These are phyloP conservation scores for Eutypa lata DNA, from an alignment of 2,329 filamentous ascomycete species.

Conservation along the genomic window DNA sequence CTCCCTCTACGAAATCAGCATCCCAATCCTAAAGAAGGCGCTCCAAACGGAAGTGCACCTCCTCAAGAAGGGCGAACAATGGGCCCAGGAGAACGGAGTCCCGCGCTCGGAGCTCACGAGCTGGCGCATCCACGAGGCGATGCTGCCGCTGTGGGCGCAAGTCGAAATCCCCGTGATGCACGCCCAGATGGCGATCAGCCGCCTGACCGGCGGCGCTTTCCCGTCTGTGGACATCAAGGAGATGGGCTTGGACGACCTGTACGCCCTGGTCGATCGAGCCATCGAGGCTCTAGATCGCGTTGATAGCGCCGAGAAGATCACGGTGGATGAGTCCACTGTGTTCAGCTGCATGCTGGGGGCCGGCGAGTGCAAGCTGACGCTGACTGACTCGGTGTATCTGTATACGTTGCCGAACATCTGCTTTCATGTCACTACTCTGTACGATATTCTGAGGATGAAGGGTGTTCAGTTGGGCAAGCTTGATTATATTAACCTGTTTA, in stretches of 20 bases:
- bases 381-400: slow-evolving; percentile 40
- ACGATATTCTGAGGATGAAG: slow-evolving; percentile 58
- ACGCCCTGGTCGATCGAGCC: slow-evolving; percentile 30
- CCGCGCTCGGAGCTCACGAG: slow-evolving; percentile 22
- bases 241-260: slow-evolving; percentile 31
- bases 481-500: slow-evolving; percentile 39
- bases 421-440: slow-evolving; percentile 61
- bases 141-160: slow-evolving; percentile 42
- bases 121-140: slow-evolving; percentile 36
- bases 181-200: slow-evolving; percentile 28
- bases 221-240: slow-evolving; percentile 22
- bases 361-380: slow-evolving; percentile 22
- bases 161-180: slow-evolving; percentile 23
- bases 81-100: slow-evolving; percentile 25
- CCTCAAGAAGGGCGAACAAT: slow-evolving; percentile 34
- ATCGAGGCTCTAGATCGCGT: slow-evolving; percentile 24
- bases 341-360: slow-evolving; percentile 31
- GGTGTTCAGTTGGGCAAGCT: slow-evolving; percentile 61
- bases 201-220: slow-evolving; percentile 31
- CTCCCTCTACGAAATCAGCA: slow-evolving; percentile 39
- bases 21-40: slow-evolving; percentile 29
- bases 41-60: slow-evolving; percentile 31
- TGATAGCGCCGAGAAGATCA: slow-evolving; percentile 27
- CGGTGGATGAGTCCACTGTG: slow-evolving; percentile 29
- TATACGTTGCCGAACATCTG: slow-evolving; percentile 59